Percentiles rank a stretch among this genome's conserved stretches.
phyloP scores from a whole-genome alignment of 2,329 filamentous ascomycete species.

The Penicillium hesseltinei region DNA sequence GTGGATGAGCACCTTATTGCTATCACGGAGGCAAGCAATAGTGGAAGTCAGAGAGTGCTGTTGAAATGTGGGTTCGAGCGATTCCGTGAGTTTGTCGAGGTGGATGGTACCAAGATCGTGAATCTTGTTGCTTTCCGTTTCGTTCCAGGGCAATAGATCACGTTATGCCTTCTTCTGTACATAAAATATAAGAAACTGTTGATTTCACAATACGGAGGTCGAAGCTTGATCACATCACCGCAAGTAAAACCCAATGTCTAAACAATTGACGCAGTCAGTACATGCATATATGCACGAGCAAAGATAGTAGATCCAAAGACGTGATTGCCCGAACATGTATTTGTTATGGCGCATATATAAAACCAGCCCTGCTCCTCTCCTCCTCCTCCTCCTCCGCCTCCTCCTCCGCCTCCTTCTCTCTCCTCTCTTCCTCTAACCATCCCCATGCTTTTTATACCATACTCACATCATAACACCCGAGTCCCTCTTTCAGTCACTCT shows the following conservation, averaged over 20 bases:
- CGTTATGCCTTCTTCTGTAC: background rate
- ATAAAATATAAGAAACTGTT: background rate
- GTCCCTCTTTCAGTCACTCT: no score
- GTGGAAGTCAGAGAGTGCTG: conserved; percentile 10
- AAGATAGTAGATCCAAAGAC: background rate
- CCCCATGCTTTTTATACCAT: no score
- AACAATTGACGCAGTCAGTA: background rate
- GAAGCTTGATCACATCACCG: background rate
- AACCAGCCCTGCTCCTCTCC: background rate
- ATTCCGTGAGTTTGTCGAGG: conserved; percentile 12
- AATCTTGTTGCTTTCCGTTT: conserved; percentile 14
- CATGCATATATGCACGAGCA: background rate
- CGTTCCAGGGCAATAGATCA: background rate
- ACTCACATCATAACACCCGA: no score
- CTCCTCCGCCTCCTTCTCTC: no score
- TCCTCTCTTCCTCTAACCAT: no score
- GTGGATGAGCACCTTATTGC: conserved; percentile 13
- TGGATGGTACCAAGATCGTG: background rate
- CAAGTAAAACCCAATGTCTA: background rate
- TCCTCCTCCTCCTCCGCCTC: no score
- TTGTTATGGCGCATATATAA: background rate
- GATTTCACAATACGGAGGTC: background rate
- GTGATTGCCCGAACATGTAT: background rate
- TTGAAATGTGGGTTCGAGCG: conserved; percentile 11
- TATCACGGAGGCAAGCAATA: conserved; percentile 10